Evolutionary conservation across 1,284 basidiomycete species (phyloP).

Genomic region (Ganoderma multipileum): DNA sequence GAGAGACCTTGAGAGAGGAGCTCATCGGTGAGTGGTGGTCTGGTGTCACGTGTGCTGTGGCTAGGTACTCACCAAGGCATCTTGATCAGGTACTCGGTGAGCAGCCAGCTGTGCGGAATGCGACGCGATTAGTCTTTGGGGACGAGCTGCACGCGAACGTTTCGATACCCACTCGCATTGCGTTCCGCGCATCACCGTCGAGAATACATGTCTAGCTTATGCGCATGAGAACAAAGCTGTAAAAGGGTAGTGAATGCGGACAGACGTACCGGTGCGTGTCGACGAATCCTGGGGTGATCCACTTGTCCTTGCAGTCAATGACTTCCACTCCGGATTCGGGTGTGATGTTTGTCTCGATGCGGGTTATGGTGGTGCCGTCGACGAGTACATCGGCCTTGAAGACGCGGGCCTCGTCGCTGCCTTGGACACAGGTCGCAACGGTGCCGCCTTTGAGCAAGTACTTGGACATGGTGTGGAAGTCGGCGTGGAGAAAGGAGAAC

Average conservation of each 20-base stretch:
- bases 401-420: slow-evolving; percentile 29
- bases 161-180: slow-evolving; percentile 38
- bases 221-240: slow-evolving; percentile 18
- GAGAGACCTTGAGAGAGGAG: slow-evolving; percentile 26
- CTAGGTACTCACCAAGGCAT: slow-evolving; percentile 35
- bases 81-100: slow-evolving; percentile 41
- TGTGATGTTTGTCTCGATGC: slow-evolving; percentile 35
- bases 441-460: slow-evolving; percentile 40
- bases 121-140: not conserved
- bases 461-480: slow-evolving; percentile 14
- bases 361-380: slow-evolving; percentile 34
- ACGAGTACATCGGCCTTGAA: slow-evolving; percentile 40
- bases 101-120: slow-evolving; percentile 33
- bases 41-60: not conserved
- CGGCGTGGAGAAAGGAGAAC: not conserved
- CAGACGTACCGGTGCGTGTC: slow-evolving; percentile 41
- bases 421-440: slow-evolving; percentile 37
- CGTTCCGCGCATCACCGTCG: slow-evolving; percentile 38
- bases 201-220: slow-evolving; percentile 38
- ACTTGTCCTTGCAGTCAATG: slow-evolving; percentile 40
- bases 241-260: not conserved
- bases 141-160: not conserved
- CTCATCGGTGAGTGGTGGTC: not conserved
- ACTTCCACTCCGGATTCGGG: slow-evolving; percentile 34
- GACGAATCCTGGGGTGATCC: slow-evolving; percentile 42